Percentiles rank a stretch among this genome's conserved stretches.
phyloP scores from a whole-genome alignment of 2,329 filamentous ascomycete species.

The Cordyceps militaris region DNA sequence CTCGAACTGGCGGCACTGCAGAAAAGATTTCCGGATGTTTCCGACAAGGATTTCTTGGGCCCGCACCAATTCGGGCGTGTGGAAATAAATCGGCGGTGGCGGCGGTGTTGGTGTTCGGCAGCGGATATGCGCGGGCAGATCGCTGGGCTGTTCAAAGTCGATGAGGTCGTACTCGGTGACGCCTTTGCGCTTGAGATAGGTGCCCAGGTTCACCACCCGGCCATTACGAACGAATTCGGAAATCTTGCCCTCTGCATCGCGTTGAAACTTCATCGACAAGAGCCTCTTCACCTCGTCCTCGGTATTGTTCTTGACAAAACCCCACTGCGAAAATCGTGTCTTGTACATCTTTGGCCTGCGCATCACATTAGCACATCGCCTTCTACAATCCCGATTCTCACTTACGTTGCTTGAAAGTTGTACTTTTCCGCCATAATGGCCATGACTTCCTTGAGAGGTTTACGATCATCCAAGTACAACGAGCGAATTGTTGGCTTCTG shows the following conservation, averaged over 20 bases:
- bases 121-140: slow-evolving; percentile 36
- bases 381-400: not conserved
- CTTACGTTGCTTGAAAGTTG: slow-evolving; percentile 43
- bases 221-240: slow-evolving; percentile 47
- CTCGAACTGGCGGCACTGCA: slow-evolving; percentile 38
- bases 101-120: slow-evolving; percentile 40
- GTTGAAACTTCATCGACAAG: slow-evolving; percentile 45
- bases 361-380: slow-evolving; percentile 15
- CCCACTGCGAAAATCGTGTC: slow-evolving; percentile 48
- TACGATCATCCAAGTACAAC: slow-evolving; percentile 42
- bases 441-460: slow-evolving; percentile 47
- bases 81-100: slow-evolving; percentile 34
- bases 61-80: slow-evolving; percentile 35
- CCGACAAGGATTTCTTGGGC: slow-evolving; percentile 37
- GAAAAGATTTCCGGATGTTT: slow-evolving; percentile 38
- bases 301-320: slow-evolving; percentile 48
- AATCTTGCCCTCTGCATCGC: slow-evolving; percentile 45
- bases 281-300: slow-evolving; percentile 45
- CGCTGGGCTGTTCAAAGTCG: slow-evolving; percentile 36
- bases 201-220: slow-evolving; percentile 43
- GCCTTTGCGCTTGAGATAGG: slow-evolving; percentile 46
- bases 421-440: slow-evolving; percentile 42
- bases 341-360: slow-evolving; percentile 48
- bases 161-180: slow-evolving; percentile 46
- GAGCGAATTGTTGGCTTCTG: slow-evolving; percentile 39